Evolutionary conservation across 257 asterid genomes (phyloP).

Genomic region (Coffea canephora): DNA sequence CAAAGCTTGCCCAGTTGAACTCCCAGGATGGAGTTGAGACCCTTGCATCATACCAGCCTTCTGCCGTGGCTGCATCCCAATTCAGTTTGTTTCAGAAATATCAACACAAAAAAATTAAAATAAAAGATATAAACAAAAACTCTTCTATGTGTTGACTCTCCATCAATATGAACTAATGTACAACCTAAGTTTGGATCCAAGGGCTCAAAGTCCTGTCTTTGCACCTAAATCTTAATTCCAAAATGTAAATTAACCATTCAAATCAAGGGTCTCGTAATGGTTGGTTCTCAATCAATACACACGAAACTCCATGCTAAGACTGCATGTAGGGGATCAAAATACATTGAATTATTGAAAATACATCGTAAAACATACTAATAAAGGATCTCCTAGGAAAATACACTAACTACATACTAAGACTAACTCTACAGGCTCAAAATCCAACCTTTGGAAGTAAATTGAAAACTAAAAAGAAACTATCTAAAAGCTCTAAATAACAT

Average conservation of each 20-base stretch:
- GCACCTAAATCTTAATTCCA: background rate
- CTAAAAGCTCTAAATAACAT: background rate
- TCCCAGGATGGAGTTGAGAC: slow-evolving; percentile 74
- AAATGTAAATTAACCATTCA: too few species aligned
- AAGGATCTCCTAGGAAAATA: background rate
- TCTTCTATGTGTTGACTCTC: too few species aligned
- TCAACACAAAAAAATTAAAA: background rate
- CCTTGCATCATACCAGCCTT: slow-evolving; percentile 76
- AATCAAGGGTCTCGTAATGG: background rate
- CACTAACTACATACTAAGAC: background rate
- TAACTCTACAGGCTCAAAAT: slow-evolving; percentile 1
- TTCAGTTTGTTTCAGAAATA: slow-evolving; percentile 26
- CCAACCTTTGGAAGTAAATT: slow-evolving; percentile 4
- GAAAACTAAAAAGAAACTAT: slow-evolving; percentile 4
- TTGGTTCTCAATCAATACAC: background rate
- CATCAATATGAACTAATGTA: background rate
- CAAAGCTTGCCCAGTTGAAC: slow-evolving; percentile 74
- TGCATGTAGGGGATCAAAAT: slow-evolving; percentile 4
- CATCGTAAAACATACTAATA: background rate
- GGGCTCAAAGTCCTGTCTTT: background rate
- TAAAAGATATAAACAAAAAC: background rate
- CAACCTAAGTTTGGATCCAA: background rate
- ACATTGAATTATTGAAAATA: too few species aligned
- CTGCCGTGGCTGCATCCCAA: slow-evolving; percentile 76
- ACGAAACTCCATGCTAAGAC: background rate